Evolutionary conservation across 805 yeast genomes (phyloP).

Genomic region (Teunomyces pallodes): DNA sequence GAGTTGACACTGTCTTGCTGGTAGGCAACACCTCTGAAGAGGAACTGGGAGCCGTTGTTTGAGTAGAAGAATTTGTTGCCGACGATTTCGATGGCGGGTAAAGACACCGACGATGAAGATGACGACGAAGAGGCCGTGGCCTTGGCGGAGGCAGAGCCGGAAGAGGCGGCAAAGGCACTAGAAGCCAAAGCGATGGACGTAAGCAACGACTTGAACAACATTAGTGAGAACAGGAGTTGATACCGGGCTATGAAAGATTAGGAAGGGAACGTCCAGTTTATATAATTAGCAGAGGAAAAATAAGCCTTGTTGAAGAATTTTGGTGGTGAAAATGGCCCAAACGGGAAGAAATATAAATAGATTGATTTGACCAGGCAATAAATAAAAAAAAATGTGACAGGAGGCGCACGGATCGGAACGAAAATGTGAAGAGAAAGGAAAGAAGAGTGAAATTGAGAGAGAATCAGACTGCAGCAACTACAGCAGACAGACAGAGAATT

Average conservation of each 20-base stretch:
- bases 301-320: slow-evolving; percentile 4
- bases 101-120: slow-evolving; percentile 14
- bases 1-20: slow-evolving; percentile 62
- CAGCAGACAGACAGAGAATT: too few relatives aligned
- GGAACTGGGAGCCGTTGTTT: slow-evolving; percentile 77
- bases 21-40: slow-evolving; percentile 76
- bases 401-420: background rate
- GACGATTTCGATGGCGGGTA: slow-evolving; percentile 64
- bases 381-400: background rate
- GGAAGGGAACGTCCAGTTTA: background rate
- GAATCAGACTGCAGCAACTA: background rate
- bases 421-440: background rate
- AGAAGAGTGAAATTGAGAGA: background rate
- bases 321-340: slow-evolving; percentile 2
- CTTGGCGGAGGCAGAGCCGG: slow-evolving; percentile 13
- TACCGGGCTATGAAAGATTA: background rate
- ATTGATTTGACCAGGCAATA: background rate
- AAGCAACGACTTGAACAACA: slow-evolving; percentile 28
- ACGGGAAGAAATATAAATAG: slow-evolving; percentile 5
- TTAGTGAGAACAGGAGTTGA: background rate
- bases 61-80: slow-evolving; percentile 78
- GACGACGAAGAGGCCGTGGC: slow-evolving; percentile 2
- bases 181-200: slow-evolving; percentile 25
- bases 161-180: slow-evolving; percentile 19
- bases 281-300: background rate